Base-by-base conservation (phyloP, 257 asterid species). In the Solanum gandarillasii region DNA sequence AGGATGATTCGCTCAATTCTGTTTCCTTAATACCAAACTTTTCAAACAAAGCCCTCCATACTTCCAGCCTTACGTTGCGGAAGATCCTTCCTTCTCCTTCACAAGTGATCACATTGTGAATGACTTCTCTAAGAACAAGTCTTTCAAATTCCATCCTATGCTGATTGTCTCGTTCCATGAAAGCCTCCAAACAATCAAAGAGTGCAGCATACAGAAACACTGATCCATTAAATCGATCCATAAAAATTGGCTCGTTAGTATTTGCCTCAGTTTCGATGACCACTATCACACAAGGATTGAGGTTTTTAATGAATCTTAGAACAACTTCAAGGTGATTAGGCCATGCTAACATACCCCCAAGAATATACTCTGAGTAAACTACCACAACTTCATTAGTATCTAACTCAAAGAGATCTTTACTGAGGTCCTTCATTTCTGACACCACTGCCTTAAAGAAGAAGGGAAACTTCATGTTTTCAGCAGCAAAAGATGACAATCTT, bases 241-340 rank as follows among this genome's bases (percentile, higher is more conserved):
- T 12, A 67, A 91, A 91, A 55, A n/a, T 1, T 4, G 72, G n/a
- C 3, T 87, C 23, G 38, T 93, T 87, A 0, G 90, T 89, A 38
- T 83, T 60, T 12, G 92, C 89, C 62, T 90, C 91, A 8, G 87
- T 9, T 85, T 91, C 92, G 52, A 6, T 55, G 20, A 43, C 86
- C 81, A 91, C 91, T 88, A 91, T 76, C 39, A 89, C 85, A 71
- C 85, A 36, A 3, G 93, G 93, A 67, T 88, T 89, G 62, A 91
- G 88, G 75, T 48, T 86, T 65, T 41, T 88, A n/a, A 91, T 46
- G 55, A 87, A 81, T 86, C 72, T 71, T 6, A 91, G n/a, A 12
- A 91, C 27, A 12, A 87, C 32, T 46, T 87, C 89, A 48, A 92
- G 20, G n/a, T 85, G 88, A 35, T 65, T 84, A 23, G 92, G 91